phyloP scores from a whole-genome alignment of 768 basidiomycete genomes.

The Agrocybe praecox region DNA sequence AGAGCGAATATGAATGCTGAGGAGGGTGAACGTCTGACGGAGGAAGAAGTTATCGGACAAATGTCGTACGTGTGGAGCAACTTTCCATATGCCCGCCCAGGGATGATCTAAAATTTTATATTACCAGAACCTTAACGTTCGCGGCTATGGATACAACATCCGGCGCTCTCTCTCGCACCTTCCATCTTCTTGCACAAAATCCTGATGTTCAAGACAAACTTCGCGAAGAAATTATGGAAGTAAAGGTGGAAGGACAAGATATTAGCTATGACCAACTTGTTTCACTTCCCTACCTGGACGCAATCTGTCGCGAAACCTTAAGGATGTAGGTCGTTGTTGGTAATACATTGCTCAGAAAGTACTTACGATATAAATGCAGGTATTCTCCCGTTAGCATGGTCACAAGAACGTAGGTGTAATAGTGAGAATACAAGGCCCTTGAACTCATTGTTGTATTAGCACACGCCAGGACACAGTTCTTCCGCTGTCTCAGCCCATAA shows the following conservation, averaged over 20 bases:
- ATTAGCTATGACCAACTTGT: slow-evolving; percentile 39
- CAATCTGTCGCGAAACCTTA: slow-evolving; percentile 41
- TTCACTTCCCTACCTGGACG: slow-evolving; percentile 38
- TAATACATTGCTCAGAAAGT: neutral
- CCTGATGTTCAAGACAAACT: slow-evolving; percentile 33
- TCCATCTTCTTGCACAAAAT: slow-evolving; percentile 35
- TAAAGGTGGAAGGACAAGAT: slow-evolving; percentile 18
- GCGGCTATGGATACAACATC: slow-evolving; percentile 50
- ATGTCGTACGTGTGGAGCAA: slow-evolving; percentile 16
- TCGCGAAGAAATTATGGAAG: slow-evolving; percentile 35
- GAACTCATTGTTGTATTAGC: neutral
- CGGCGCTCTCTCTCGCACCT: slow-evolving; percentile 33
- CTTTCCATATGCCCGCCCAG: neutral
- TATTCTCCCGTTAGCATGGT: neutral
- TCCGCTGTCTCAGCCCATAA: slow-evolving; percentile 33
- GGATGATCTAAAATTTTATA: neutral
- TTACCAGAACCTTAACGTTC: slow-evolving; percentile 26
- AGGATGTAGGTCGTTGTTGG: slow-evolving; percentile 30
- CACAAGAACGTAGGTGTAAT: neutral
- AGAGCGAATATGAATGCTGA: slow-evolving; percentile 33
- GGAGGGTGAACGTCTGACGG: slow-evolving; percentile 31
- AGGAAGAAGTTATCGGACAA: slow-evolving; percentile 36
- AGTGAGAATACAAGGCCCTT: slow-evolving; percentile 3
- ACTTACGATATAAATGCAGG: neutral
- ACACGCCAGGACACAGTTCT: neutral